phyloP scores from a whole-genome alignment of 106 monocot genomes.

The Allium cepa region DNA sequence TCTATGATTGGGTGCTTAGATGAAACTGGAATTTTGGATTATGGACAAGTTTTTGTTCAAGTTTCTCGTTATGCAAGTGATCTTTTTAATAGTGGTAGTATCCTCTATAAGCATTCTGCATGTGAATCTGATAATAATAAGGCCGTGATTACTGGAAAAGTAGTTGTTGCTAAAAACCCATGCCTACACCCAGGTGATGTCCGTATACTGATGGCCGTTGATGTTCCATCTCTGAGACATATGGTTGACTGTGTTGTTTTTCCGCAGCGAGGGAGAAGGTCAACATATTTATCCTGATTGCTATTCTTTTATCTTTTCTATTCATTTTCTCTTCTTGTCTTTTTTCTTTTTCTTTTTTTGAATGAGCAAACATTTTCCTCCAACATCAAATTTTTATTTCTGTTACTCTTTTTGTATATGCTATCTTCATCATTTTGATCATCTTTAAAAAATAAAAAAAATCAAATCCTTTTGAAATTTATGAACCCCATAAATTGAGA shows the following conservation, averaged over 20 bases:
- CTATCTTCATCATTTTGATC: too few relatives aligned
- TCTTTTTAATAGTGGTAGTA: slow-evolving; percentile 4
- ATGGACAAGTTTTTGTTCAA: slow-evolving; percentile 82
- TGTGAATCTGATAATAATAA: slow-evolving; percentile 12
- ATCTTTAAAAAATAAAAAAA: too few relatives aligned
- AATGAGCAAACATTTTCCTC: too few relatives aligned
- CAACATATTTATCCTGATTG: not conserved
- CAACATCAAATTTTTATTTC: too few relatives aligned
- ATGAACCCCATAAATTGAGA: too few relatives aligned
- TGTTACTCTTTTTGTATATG: too few relatives aligned
- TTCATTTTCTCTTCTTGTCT: not conserved
- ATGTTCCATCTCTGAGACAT: slow-evolving; percentile 73
- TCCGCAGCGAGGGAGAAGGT: slow-evolving; percentile 83
- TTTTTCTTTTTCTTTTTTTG: not conserved
- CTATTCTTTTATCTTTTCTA: not conserved
- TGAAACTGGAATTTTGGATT: slow-evolving; percentile 64
- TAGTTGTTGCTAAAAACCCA: slow-evolving; percentile 86
- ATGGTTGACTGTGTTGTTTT: slow-evolving; percentile 94
- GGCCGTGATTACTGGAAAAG: slow-evolving; percentile 43
- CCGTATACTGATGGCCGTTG: slow-evolving; percentile 54
- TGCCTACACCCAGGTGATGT: slow-evolving; percentile 93
- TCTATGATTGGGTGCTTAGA: slow-evolving; percentile 95
- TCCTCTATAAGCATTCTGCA: slow-evolving; percentile 1
- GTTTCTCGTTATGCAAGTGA: slow-evolving; percentile 25
- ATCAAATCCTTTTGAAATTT: too few relatives aligned